Evolutionary conservation across 2,329 filamentous ascomycete genomes (phyloP), one percentile per base, ranked within the genome.

Genomic region (Fusarium nisikadoi): DNA sequence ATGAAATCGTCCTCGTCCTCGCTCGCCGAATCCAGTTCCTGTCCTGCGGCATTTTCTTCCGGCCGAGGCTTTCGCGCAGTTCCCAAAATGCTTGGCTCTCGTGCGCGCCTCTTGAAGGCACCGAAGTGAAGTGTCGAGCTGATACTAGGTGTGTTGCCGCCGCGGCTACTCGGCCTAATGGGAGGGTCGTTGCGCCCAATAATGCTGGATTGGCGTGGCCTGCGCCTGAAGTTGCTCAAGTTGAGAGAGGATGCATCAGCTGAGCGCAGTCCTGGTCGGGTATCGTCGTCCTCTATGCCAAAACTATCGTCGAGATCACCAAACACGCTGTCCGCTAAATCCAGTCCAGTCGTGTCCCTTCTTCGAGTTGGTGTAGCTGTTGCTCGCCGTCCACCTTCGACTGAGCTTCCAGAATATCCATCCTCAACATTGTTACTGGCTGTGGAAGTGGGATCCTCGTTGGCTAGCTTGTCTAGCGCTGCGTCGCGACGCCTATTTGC

Each of bases 41-140:
- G 76, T 65, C 80, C 79, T 5, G 56, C 77, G 10, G 62, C 79
- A 39, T 68, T 80, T 45, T 75, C 80, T 77, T 82, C 76, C n/a
- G 77, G 77, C 29, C 78, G 77, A 25, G 81, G 78, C 63, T 81
- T 88, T 67, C 86, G 84, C 6, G 83, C 83, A 2, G 86, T 86
- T 9, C 88, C 86, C 45, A 91, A 78, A 60, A 91, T 91, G 78
- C 89, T 91, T 5, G 88, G 89, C 77, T 91, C 88, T 49, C 89
- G 83, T 23, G 83, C 83, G 47, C 89, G 85, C 42, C 89, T 83
- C 76, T 84, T 86, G 78, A 91, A 91, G 9, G 84, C 80, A 19
- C 88, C 88, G 55, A 91, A 85, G 64, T 87, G 90, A 74, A 88
- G 84, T 0, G 83, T 84, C 2, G 85, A 84, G 72, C 84, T 85